Evolutionary conservation across 2,329 filamentous ascomycete genomes (phyloP), one percentile per base, ranked within the genome.

Genomic region (Botrytis tulipae): DNA sequence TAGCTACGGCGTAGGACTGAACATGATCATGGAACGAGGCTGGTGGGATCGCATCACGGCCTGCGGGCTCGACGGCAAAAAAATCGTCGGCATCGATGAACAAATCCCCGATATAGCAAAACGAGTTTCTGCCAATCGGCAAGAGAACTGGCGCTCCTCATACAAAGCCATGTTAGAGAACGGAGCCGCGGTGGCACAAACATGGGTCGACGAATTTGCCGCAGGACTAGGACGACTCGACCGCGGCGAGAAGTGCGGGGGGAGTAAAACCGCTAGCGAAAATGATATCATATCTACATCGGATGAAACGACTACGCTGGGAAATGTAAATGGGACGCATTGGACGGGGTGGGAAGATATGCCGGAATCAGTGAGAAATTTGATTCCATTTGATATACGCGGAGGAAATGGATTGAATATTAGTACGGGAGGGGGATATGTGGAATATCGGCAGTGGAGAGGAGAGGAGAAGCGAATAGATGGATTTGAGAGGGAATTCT

Each of bases 1-100:
- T 37, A 93, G 91, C 75, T 92, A 97, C 82, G 96, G 96, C 10
- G 86, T 97, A 48, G 95, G 93, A 3, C 81, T 98, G 81, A 93
- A 97, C 85, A 83, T 94, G n/a, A 83, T 84, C 76, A 89, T 91
- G 73, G 88, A 93, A 76, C 71, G 89, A 70, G 82, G 83, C 76
- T 93, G 89, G 87, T 91, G 88, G 79, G 84, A 87, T 37, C 87
- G 95, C 75, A 97, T 98, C 81, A 91, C 95, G n/a, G 92, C 94
- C 22, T 98, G 95, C 85, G 96, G 96, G 0, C 83, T 98, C 57
- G 90, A 91, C 75, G 95, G 92, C 37, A 93, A 92, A 83, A 86
- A 87, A 74, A 91, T 93, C 71, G 97, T 93, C n/a, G 95, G 89
- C 81, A 86, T 97, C 74, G 60, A 44, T 25, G 61, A 73, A 42